Evolutionary conservation across 2,329 filamentous ascomycete genomes (phyloP).

Genomic region (Pseudopyricularia cyperi): DNA sequence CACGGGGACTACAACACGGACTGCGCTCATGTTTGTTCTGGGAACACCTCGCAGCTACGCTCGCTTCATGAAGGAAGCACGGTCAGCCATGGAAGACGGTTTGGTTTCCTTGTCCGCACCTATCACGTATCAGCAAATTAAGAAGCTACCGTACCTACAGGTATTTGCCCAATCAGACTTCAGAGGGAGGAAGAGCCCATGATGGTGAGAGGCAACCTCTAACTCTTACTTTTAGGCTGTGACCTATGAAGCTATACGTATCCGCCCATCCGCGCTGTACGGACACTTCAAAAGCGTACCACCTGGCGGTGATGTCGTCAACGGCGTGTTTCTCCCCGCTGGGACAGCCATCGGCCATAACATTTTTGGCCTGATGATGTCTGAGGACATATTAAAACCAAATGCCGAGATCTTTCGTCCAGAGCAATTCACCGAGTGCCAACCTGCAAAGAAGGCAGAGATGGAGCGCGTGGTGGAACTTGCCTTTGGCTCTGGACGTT

Average conservation of each 20-base stretch:
- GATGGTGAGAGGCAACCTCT: too few relatives aligned
- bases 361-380: conserved; percentile 13
- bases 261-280: conserved; percentile 7
- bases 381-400: conserved; percentile 19
- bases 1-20: conserved; percentile 34
- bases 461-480: conserved; percentile 25
- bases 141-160: conserved; percentile 7
- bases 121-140: conserved; percentile 4
- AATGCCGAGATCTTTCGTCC: conserved; percentile 29
- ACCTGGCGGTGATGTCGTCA: conserved; percentile 5
- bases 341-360: conserved; percentile 40
- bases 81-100: conserved; percentile 18
- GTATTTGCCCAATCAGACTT: too few relatives aligned
- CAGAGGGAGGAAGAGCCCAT: too few relatives aligned
- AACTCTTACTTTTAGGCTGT: not conserved
- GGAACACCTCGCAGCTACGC: conserved; percentile 28
- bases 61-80: conserved; percentile 30
- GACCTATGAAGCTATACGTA: conserved; percentile 8
- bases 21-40: conserved; percentile 32
- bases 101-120: conserved; percentile 5
- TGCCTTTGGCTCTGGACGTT: conserved; percentile 28
- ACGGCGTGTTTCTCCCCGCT: conserved; percentile 7
- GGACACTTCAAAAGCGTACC: conserved; percentile 7
- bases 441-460: conserved; percentile 16
- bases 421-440: conserved; percentile 28